Evolutionary conservation across 2,329 filamentous ascomycete species (phyloP), one percentile per base, ranked within the genome.

Genomic region (Colletotrichum falcatum): DNA sequence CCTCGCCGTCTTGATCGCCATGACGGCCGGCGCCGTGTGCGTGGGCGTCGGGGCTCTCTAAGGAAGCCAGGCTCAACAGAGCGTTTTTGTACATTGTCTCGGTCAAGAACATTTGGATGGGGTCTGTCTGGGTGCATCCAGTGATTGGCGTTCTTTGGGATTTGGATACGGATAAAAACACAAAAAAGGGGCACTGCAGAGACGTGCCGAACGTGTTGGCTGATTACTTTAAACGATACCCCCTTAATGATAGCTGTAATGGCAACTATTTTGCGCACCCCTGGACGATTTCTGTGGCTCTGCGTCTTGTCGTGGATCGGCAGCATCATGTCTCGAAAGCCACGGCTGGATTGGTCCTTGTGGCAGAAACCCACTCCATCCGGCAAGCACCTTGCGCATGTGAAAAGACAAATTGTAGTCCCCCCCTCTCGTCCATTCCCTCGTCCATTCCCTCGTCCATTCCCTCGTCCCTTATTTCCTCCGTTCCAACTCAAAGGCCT

Each of bases 1-100:
- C 23, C 42, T 69, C 28, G 51, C 51, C 67, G 60, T 72, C 68
- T 51, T 78, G 74, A 28, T 74, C 75, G 18, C 76, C 75, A 7
- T 72, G 73, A 23, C 78, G 76, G 18, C 58, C 37, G 33, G 71
- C 73, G 60, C 56, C 0, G 26, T 55, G 23, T 28, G 56, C 33
- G n/a, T 70, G 1, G 61, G 70, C 18, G 18, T 37, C 20, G 59
- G 51, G 14, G 42, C 20, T 23, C 3, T 58, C 6, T 71, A 58
- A 39, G 23, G 7, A 33, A 39, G 7, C 26, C 23, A 16, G 37
- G 44, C 12, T 49, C 7, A 16, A 16, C 8, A 20, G 44, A 33
- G 30, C 26, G 51, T 63, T 11, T 65, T 28, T 65, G 46, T 26
- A 30, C 55, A 18, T n/a, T n/a, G 37, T 9, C 18, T 35, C 20